Evolutionary conservation across 306 rosid genomes (phyloP).

Genomic region (Benincasa hispida): DNA sequence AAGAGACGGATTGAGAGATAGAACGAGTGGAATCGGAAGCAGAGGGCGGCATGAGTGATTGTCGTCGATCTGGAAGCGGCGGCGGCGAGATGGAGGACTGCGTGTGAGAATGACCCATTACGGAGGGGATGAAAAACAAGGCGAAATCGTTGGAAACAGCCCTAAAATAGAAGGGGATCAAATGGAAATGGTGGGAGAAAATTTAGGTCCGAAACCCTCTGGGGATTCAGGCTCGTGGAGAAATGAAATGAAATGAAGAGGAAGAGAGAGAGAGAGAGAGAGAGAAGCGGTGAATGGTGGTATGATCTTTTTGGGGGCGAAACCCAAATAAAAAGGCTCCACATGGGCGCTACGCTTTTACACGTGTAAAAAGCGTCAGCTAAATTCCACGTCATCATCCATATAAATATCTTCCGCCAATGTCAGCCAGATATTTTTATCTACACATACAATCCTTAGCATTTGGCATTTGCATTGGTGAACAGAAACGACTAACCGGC

Average conservation of each 20-base stretch:
- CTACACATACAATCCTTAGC: background rate
- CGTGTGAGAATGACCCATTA: conserved; percentile 25
- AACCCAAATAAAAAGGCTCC: conserved; percentile 26
- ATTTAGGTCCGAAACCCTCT: conserved; percentile 29
- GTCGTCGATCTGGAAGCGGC: conserved; percentile 27
- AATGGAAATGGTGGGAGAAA: background rate
- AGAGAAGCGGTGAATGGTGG: background rate
- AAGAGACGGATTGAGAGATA: conserved; percentile 27
- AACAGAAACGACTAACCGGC: background rate
- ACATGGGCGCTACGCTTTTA: conserved; percentile 89
- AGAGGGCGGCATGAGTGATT: conserved; percentile 1
- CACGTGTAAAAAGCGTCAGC: conserved; percentile 39
- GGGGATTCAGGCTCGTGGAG: conserved; percentile 1
- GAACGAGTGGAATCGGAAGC: conserved; percentile 24
- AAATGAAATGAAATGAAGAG: too few relatives aligned
- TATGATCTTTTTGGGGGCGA: background rate
- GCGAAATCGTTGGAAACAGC: background rate
- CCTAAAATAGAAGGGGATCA: background rate
- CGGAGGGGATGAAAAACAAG: conserved; percentile 6
- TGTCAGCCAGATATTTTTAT: conserved; percentile 63
- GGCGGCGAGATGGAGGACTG: conserved; percentile 14
- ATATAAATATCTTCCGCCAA: conserved; percentile 51
- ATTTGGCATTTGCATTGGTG: background rate
- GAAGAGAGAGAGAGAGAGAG: background rate
- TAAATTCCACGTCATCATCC: conserved; percentile 35